Evolutionary conservation across 129 eudicot species (phyloP).

Genomic region (Daucus carota): DNA sequence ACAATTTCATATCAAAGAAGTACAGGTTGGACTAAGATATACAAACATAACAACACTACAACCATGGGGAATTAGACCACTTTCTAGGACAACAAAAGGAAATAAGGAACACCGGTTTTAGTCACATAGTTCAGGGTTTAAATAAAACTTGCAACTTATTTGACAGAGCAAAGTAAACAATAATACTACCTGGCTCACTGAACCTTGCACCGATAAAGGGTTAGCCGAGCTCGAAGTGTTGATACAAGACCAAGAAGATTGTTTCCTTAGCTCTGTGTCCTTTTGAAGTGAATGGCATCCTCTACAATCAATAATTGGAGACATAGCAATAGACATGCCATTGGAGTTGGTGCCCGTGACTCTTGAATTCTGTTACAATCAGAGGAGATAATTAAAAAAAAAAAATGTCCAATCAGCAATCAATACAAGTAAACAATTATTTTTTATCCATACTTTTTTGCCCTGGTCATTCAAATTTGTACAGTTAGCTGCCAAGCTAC

Average conservation of each 20-base stretch:
- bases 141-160: not conserved
- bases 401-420: conserved; percentile 1
- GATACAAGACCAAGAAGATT: not conserved
- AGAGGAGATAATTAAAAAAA: not conserved
- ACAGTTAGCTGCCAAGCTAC: not conserved
- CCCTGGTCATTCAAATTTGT: not conserved
- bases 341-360: not conserved
- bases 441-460: not conserved
- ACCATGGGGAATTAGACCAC: not conserved
- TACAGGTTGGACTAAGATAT: not conserved
- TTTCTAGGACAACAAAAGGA: not conserved
- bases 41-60: conserved; percentile 1
- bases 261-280: not conserved
- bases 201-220: not conserved
- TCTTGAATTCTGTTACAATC: not conserved
- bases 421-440: conserved; percentile 1
- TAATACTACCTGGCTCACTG: conserved; percentile 1
- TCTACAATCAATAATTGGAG: not conserved
- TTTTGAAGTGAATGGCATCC: not conserved
- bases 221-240: not conserved
- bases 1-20: not conserved
- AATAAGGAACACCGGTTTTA: not conserved
- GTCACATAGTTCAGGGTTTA: not conserved
- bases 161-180: not conserved
- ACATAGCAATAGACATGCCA: conserved; percentile 7